A percentile compares a stretch with the other conserved stretches of the same genome.
Conservation (phyloP, 306 rosid species). For the Arachis hypogaea region DNA sequence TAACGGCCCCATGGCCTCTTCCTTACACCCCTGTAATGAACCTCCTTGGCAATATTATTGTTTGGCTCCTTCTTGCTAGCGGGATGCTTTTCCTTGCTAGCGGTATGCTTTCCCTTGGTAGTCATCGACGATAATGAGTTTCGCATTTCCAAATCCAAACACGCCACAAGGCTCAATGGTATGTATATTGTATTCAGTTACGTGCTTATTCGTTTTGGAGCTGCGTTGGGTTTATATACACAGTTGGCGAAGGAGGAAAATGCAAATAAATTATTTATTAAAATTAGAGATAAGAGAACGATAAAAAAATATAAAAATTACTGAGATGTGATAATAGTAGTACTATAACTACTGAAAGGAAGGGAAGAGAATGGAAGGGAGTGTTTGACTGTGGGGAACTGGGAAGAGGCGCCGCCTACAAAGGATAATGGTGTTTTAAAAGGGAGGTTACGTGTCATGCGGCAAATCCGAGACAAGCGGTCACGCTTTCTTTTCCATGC, state of each 20-base stretch:
- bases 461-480: conserved; percentile 60
- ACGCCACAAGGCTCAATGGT: not conserved
- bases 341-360: too few species aligned
- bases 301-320: too few species aligned
- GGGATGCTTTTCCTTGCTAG: not conserved
- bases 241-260: not conserved
- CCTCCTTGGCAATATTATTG: conserved; percentile 39
- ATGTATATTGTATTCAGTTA: not conserved
- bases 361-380: not conserved
- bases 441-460: conserved; percentile 50
- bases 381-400: conserved; percentile 9
- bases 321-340: too few species aligned
- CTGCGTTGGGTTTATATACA: not conserved
- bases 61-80: conserved; percentile 17
- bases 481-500: conserved; percentile 1
- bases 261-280: not conserved
- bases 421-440: too few species aligned
- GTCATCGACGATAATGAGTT: conserved; percentile 36
- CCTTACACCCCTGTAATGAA: conserved; percentile 55
- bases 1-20: conserved; percentile 68
- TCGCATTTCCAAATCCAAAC: conserved; percentile 12
- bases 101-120: conserved; percentile 7
- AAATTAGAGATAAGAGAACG: not conserved
- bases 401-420: not conserved
- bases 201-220: not conserved